Evolutionary conservation across 257 asterid genomes (phyloP), one percentile per base, ranked within the genome.

Genomic region (Phtheirospermum japonicum): DNA sequence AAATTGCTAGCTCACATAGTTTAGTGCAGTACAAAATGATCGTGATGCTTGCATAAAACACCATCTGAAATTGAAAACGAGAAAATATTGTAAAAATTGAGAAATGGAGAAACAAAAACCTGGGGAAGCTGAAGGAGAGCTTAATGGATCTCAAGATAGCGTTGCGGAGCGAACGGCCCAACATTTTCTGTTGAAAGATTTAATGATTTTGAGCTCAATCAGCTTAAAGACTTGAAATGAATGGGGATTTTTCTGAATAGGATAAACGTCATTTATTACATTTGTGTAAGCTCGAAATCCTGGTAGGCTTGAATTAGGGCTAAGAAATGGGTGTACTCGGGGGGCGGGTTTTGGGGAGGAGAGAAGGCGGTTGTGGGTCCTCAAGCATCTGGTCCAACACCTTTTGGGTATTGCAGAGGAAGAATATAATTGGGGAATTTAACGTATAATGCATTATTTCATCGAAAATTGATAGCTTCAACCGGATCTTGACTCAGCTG

Each of bases 1-100:
- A 30, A 9, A 54, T 54, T 16, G 10, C 9, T 18, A 67, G 68
- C 96, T 84, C 61, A 89, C 98, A 64, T 86, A 92, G 75, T 92
- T 92, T 62, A 88, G 75, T 49, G 98, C 95, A 53, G 95, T 84
- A 49, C 95, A 88, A 48, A 91, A 77, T 4, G 93, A 83, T 72
- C 95, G 82, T 36, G 89, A 76, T n/a, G 78, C 83, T 95, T 89
- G 82, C 73, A 67, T 8, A 10, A 64, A 32, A 61, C 74, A 40
- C 59, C 64, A 52, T 46, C 49, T 9, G 13, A 7, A 20, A 54
- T n/a, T 32, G 23, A 55, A 54, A 66, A 19, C 11, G n/a, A 18
- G 28, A 45, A 17, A 16, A 8, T 45, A 64, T 60, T 12, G 20
- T 7, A 12, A n/a, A 65, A 33, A 54, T 36, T 2, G 12, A 31